Evolutionary conservation across 208 protist species (phyloP).

Genomic region (Plasmodiophora brassicae): DNA sequence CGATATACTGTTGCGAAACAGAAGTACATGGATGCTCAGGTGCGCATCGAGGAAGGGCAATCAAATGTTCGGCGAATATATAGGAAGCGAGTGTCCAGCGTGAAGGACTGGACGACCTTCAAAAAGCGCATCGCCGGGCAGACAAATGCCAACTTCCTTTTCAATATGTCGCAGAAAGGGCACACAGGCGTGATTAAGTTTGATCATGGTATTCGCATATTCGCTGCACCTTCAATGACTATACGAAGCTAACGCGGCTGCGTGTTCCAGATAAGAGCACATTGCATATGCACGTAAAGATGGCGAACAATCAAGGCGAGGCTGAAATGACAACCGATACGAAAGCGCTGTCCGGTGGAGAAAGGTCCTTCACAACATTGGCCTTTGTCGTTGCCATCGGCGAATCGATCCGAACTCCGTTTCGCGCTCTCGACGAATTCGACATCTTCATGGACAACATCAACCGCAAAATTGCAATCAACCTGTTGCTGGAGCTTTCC

Average conservation of each 20-base stretch:
- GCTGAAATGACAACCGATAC: constrained; percentile 32
- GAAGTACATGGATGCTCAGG: not conserved
- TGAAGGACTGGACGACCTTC: not conserved
- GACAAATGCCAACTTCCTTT: not conserved
- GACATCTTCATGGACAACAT: constrained; percentile 53
- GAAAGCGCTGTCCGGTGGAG: constrained; percentile 48
- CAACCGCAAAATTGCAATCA: constrained; percentile 36
- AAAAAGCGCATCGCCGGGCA: not conserved
- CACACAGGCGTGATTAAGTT: not conserved
- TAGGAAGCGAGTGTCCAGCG: not conserved
- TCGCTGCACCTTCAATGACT: no score
- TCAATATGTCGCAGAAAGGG: constrained; percentile 30
- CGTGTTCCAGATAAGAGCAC: not conserved
- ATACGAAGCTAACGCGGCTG: no score
- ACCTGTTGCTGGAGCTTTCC: constrained; percentile 34
- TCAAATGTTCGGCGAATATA: not conserved
- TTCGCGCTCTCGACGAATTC: constrained; percentile 50
- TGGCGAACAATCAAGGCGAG: not conserved
- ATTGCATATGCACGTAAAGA: constrained; percentile 32
- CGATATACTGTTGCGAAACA: not conserved
- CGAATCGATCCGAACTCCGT: constrained; percentile 42
- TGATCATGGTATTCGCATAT: no score
- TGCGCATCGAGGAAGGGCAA: not conserved
- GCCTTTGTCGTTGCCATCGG: constrained; percentile 45
- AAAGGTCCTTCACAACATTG: constrained; percentile 49